Conservation (phyloP, 2,329 filamentous ascomycete genomes). For the Cryphonectria parasitica region DNA sequence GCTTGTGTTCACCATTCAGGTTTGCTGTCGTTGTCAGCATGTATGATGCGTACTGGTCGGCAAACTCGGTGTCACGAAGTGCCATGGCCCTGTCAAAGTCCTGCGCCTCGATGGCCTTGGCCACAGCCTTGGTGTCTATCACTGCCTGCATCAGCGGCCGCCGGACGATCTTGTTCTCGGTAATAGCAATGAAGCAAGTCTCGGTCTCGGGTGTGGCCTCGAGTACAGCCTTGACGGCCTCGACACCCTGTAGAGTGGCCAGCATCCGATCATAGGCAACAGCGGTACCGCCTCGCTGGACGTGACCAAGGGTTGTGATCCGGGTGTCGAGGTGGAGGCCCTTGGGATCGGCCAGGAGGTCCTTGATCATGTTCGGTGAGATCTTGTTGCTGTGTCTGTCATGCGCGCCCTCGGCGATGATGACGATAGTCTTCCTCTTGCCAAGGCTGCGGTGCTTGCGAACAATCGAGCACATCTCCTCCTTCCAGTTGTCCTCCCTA, state of each 20-base stretch:
- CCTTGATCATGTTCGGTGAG: constrained; percentile 77
- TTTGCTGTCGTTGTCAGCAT: constrained; percentile 86
- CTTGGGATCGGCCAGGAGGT: constrained; percentile 78
- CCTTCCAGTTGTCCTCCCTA: constrained; percentile 82
- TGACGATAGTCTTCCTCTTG: constrained; percentile 97
- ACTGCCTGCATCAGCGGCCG: constrained; percentile 91
- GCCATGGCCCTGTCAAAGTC: constrained; percentile 88
- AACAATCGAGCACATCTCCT: constrained; percentile 83
- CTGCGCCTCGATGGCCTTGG: constrained; percentile 78
- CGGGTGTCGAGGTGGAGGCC: constrained; percentile 86
- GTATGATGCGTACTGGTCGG: constrained; percentile 89
- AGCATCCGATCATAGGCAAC: constrained; percentile 95
- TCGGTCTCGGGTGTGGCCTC: constrained; percentile 87
- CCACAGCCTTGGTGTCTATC: constrained; percentile 80
- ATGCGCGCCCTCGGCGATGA: constrained; percentile 93
- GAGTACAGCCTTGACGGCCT: constrained; percentile 89
- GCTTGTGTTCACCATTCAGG: constrained; percentile 64
- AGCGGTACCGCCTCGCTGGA: constrained; percentile 91
- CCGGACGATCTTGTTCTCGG: constrained; percentile 95
- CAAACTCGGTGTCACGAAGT: constrained; percentile 89
- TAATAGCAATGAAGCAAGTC: constrained; percentile 94
- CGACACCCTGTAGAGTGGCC: constrained; percentile 88
- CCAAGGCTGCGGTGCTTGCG: constrained; percentile 82
- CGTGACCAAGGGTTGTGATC: constrained; percentile 93
- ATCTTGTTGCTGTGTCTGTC: constrained; percentile 86